Conservation (phyloP, 2,329 filamentous ascomycete genomes). For the Sarocladium strictum region DNA sequence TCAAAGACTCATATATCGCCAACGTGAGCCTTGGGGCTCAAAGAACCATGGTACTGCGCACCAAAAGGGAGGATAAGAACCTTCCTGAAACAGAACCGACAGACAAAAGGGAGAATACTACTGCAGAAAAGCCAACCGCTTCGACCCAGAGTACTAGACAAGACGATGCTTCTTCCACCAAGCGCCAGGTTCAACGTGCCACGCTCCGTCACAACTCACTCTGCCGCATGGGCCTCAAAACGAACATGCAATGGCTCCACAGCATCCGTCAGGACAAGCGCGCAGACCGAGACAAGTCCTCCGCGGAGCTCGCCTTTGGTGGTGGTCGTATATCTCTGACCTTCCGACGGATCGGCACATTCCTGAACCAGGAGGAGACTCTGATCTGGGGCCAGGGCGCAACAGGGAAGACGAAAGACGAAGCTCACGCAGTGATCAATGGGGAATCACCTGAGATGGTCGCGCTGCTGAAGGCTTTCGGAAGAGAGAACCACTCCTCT, state of each 20-base stretch:
- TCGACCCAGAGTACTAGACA: too few relatives aligned
- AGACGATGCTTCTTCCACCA: constrained; percentile 9
- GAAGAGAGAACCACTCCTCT: constrained; percentile 70
- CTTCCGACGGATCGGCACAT: constrained; percentile 85
- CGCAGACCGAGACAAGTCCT: constrained; percentile 56
- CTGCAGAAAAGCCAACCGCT: too few relatives aligned
- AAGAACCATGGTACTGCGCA: constrained; percentile 82
- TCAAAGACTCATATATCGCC: constrained; percentile 72
- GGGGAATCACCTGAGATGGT: constrained; percentile 61
- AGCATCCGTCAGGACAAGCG: constrained; percentile 88
- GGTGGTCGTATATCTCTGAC: constrained; percentile 86
- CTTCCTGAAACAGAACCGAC: constrained; percentile 17
- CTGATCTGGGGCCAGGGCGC: constrained; percentile 92
- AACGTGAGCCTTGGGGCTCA: constrained; percentile 93
- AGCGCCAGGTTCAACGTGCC: constrained; percentile 60
- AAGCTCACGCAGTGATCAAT: constrained; percentile 61
- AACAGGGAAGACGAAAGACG: constrained; percentile 54
- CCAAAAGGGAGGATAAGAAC: constrained; percentile 55
- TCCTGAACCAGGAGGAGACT: constrained; percentile 56
- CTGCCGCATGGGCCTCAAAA: constrained; percentile 71
- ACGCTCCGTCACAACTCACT: constrained; percentile 83
- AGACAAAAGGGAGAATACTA: not conserved
- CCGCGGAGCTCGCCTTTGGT: constrained; percentile 63
- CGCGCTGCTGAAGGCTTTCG: constrained; percentile 71
- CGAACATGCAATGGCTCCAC: constrained; percentile 86